These are phyloP conservation scores for Ustilago sp. DNA, from an alignment of 1,284 basidiomycete genomes.

Conservation along the genomic window DNA sequence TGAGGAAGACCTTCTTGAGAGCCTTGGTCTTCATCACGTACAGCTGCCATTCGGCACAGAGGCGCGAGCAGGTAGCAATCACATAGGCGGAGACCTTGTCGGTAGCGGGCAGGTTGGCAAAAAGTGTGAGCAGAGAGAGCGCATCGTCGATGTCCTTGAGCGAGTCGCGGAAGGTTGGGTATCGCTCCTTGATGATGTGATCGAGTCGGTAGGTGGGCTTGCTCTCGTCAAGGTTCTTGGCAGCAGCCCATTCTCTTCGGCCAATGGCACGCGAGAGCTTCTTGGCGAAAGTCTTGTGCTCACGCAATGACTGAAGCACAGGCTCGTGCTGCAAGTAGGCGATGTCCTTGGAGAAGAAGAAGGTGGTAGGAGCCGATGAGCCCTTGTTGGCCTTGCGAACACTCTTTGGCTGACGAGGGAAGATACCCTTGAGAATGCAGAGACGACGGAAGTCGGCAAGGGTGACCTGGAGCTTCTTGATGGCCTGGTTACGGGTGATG, in stretches of 20 bases:
- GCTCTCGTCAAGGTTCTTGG: slow-evolving; percentile 92
- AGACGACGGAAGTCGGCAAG: slow-evolving; percentile 95
- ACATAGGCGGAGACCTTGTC: slow-evolving; percentile 82
- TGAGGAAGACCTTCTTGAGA: slow-evolving; percentile 91
- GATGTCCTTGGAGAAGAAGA: slow-evolving; percentile 99
- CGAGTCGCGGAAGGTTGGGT: slow-evolving; percentile 96
- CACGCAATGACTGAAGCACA: slow-evolving; percentile 90
- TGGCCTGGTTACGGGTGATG: slow-evolving; percentile 80
- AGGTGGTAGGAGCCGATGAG: slow-evolving; percentile 93
- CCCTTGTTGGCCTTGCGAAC: slow-evolving; percentile 97
- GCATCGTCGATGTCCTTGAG: slow-evolving; percentile 97
- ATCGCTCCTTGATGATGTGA: slow-evolving; percentile 98
- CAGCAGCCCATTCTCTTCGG: slow-evolving; percentile 91
- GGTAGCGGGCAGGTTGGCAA: slow-evolving; percentile 75
- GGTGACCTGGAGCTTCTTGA: slow-evolving; percentile 85
- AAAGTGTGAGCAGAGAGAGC: slow-evolving; percentile 92
- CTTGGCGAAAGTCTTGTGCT: slow-evolving; percentile 99
- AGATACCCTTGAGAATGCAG: slow-evolving; percentile 99
- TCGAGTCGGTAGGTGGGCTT: slow-evolving; percentile 78
- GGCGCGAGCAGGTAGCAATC: slow-evolving; percentile 88
- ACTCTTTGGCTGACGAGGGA: slow-evolving; percentile 92
- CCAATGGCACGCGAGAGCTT: slow-evolving; percentile 94
- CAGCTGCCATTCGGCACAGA: slow-evolving; percentile 77
- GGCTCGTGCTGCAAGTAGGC: slow-evolving; percentile 98
- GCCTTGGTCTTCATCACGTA: slow-evolving; percentile 91